A percentile compares a stretch with the other conserved stretches of the same genome.
Evolutionary conservation across 768 basidiomycete species (phyloP).

Genomic region (Clathrus columnatus): DNA sequence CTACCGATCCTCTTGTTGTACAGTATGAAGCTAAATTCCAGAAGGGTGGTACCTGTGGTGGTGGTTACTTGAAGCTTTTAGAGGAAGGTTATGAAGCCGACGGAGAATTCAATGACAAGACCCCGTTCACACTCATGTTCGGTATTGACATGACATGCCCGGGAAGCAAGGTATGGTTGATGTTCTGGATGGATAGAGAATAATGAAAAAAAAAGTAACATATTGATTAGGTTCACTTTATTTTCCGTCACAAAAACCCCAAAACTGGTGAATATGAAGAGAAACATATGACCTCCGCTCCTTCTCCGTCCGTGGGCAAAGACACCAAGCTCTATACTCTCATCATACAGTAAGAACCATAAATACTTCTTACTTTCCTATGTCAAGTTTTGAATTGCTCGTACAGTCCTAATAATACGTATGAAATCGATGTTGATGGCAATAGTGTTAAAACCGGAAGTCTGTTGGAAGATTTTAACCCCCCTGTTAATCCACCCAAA

Average conservation of each 20-base stretch:
- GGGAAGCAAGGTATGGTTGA: constrained; percentile 66
- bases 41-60: constrained; percentile 98
- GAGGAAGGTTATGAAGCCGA: constrained; percentile 90
- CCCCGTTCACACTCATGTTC: constrained; percentile 95
- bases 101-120: constrained; percentile 88
- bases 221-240: constrained; percentile 80
- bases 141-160: constrained; percentile 94
- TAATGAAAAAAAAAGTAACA: neutral
- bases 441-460: constrained; percentile 69
- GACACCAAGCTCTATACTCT: constrained; percentile 92
- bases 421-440: constrained; percentile 85
- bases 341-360: constrained; percentile 64
- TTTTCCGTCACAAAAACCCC: constrained; percentile 97
- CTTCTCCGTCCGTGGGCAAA: constrained; percentile 82
- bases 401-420: constrained; percentile 84
- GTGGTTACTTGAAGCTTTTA: constrained; percentile 96
- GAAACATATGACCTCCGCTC: constrained; percentile 84
- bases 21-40: constrained; percentile 99
- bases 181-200: neutral
- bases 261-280: constrained; percentile 90
- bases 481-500: constrained; percentile 83
- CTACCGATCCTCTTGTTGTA: constrained; percentile 79
- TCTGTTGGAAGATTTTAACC: constrained; percentile 89
- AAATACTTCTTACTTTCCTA: neutral
- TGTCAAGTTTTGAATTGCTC: constrained; percentile 4